These are phyloP conservation scores for Laburnicola sp. DNA, from an alignment of 2,329 filamentous ascomycete species.

Conservation along the genomic window DNA sequence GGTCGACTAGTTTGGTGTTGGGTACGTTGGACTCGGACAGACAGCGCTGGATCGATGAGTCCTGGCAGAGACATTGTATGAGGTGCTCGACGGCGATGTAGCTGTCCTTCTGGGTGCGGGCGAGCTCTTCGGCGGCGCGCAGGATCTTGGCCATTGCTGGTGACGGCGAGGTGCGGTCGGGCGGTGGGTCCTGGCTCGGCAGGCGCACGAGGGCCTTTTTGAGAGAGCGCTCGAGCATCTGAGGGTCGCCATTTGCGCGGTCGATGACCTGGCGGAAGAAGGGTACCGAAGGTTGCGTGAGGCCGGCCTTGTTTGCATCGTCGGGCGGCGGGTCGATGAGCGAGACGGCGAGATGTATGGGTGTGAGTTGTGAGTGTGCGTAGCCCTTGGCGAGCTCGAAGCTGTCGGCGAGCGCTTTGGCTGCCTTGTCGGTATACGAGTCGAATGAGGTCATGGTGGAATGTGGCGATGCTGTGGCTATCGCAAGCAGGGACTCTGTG, in stretches of 20 bases:
- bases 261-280: conserved; percentile 95
- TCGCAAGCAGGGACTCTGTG: conserved; percentile 17
- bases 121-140: conserved; percentile 81
- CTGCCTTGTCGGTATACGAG: conserved; percentile 92
- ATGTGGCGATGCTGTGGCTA: too few species aligned
- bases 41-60: conserved; percentile 70
- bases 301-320: conserved; percentile 67
- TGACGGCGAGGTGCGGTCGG: conserved; percentile 81
- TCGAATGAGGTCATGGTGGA: conserved; percentile 71
- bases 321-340: conserved; percentile 76
- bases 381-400: conserved; percentile 88
- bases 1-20: conserved; percentile 85
- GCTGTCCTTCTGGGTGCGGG: conserved; percentile 96
- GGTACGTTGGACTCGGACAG: conserved; percentile 88
- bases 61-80: conserved; percentile 82
- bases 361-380: conserved; percentile 85
- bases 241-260: conserved; percentile 87
- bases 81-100: conserved; percentile 95
- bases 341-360: conserved; percentile 84
- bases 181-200: conserved; percentile 92
- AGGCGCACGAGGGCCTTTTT: conserved; percentile 91
- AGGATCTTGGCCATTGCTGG: conserved; percentile 81
- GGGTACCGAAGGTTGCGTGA: conserved; percentile 59
- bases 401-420: conserved; percentile 86
- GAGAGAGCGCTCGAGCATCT: conserved; percentile 82